These are phyloP conservation scores for Gentiana macrophylla DNA, from an alignment of 257 asterid species.

Conservation along the genomic window DNA sequence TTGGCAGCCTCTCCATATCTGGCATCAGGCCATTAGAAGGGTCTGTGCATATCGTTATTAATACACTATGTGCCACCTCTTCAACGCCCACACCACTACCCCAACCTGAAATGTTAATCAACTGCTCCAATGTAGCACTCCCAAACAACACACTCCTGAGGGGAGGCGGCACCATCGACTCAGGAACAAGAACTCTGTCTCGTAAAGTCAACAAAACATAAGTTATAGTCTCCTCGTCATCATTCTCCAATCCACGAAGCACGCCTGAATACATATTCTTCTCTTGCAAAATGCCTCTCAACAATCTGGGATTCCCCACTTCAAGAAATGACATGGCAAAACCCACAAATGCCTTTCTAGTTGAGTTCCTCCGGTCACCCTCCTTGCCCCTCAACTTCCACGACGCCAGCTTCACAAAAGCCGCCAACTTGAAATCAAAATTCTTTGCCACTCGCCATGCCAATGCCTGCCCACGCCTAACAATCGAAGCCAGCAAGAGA, in stretches of 20 bases:
- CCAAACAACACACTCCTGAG: slow-evolving; percentile 92
- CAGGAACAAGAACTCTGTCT: slow-evolving; percentile 61
- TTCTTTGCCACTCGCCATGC: slow-evolving; percentile 68
- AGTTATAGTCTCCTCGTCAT: slow-evolving; percentile 61
- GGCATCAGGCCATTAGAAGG: slow-evolving; percentile 92
- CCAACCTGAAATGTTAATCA: slow-evolving; percentile 58
- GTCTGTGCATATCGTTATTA: slow-evolving; percentile 61
- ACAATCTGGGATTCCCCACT: slow-evolving; percentile 62
- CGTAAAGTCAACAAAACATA: slow-evolving; percentile 43
- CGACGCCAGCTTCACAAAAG: slow-evolving; percentile 50
- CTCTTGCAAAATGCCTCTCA: slow-evolving; percentile 79
- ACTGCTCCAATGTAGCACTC: slow-evolving; percentile 77
- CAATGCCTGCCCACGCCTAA: slow-evolving; percentile 50
- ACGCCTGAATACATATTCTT: slow-evolving; percentile 89
- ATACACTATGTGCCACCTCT: slow-evolving; percentile 53
- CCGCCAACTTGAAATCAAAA: slow-evolving; percentile 54
- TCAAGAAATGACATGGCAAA: slow-evolving; percentile 80
- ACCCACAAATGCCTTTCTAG: slow-evolving; percentile 63
- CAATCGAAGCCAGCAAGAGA: slow-evolving; percentile 50
- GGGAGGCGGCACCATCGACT: slow-evolving; percentile 68
- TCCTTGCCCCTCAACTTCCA: slow-evolving; percentile 48
- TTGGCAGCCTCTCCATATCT: slow-evolving; percentile 52
- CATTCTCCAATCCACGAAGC: slow-evolving; percentile 72
- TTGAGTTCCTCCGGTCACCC: slow-evolving; percentile 33
- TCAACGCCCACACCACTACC: slow-evolving; percentile 47